Evolutionary conservation across 176 grass and related monocot species (phyloP).

Genomic region (Ensete glaucum): DNA sequence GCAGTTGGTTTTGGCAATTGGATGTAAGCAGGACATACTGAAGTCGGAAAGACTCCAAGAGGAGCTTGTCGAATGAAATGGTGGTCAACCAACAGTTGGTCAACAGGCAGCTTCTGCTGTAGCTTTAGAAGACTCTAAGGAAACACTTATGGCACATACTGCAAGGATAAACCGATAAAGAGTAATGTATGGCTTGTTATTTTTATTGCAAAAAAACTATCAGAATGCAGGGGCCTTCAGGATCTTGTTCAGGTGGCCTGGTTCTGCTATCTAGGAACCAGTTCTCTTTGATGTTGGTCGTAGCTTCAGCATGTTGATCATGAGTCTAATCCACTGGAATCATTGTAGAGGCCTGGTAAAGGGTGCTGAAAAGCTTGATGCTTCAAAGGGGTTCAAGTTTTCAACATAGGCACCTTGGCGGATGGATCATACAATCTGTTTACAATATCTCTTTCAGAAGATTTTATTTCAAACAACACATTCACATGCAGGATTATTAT

Average conservation of each 20-base stretch:
- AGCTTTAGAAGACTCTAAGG: slow-evolving; percentile 41
- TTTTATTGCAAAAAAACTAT: slow-evolving; percentile 73
- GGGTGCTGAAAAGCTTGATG: slow-evolving; percentile 78
- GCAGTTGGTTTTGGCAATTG: slow-evolving; percentile 7
- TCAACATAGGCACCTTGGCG: slow-evolving; percentile 94
- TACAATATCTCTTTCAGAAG: slow-evolving; percentile 58
- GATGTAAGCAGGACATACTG: slow-evolving; percentile 46
- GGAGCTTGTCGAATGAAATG: slow-evolving; percentile 35
- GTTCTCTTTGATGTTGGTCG: slow-evolving; percentile 25
- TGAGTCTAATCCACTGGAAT: slow-evolving; percentile 34
- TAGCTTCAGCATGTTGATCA: slow-evolving; percentile 16
- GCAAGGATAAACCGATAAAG: slow-evolving; percentile 73
- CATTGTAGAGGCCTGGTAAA: slow-evolving; percentile 63
- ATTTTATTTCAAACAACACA: slow-evolving; percentile 34
- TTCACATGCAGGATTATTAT: not conserved
- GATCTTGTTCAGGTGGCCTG: slow-evolving; percentile 80
- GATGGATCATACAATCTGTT: slow-evolving; percentile 97
- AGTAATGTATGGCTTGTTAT: slow-evolving; percentile 76
- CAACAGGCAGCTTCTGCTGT: slow-evolving; percentile 64
- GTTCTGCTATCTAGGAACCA: slow-evolving; percentile 37
- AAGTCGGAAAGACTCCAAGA: slow-evolving; percentile 48
- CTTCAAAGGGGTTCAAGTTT: slow-evolving; percentile 85
- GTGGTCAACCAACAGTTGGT: slow-evolving; percentile 43
- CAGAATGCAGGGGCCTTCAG: slow-evolving; percentile 45
- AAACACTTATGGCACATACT: slow-evolving; percentile 48